Evolutionary conservation across 2,329 filamentous ascomycete genomes (phyloP).

Genomic region (Pestalotiopsis fici): DNA sequence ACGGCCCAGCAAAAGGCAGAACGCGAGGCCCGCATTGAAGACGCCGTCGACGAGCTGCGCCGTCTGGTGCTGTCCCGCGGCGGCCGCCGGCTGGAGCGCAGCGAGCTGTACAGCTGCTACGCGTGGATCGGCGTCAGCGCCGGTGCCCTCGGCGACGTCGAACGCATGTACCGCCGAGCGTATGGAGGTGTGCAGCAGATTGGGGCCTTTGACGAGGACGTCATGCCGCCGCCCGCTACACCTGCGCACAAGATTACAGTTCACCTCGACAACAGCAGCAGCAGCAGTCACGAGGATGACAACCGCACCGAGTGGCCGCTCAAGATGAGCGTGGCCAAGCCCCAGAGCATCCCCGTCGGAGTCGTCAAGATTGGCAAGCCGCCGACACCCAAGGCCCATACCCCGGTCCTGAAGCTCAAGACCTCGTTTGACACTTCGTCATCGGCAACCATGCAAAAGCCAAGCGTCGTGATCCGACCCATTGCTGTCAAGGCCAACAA

Average conservation of each 20-base stretch:
- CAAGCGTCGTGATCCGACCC: background rate
- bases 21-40: slow-evolving; percentile 46
- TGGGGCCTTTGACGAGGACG: slow-evolving; percentile 40
- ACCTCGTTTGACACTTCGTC: slow-evolving; percentile 37
- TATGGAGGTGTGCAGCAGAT: slow-evolving; percentile 51
- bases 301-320: background rate
- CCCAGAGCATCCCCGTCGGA: background rate
- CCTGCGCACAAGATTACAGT: background rate
- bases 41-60: slow-evolving; percentile 64
- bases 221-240: background rate
- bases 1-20: slow-evolving; percentile 1
- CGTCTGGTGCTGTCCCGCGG: slow-evolving; percentile 57
- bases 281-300: background rate
- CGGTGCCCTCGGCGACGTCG: slow-evolving; percentile 52
- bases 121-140: slow-evolving; percentile 56
- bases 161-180: slow-evolving; percentile 55
- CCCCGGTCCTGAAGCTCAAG: slow-evolving; percentile 40
- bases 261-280: background rate
- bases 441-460: background rate
- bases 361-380: slow-evolving; percentile 14
- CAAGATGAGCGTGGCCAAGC: background rate
- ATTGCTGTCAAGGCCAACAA: background rate
- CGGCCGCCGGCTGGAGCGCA: slow-evolving; percentile 48
- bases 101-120: slow-evolving; percentile 56
- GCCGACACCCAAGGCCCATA: slow-evolving; percentile 18